Conservation (phyloP, 768 basidiomycete genomes). For the Boletus sp. region DNA sequence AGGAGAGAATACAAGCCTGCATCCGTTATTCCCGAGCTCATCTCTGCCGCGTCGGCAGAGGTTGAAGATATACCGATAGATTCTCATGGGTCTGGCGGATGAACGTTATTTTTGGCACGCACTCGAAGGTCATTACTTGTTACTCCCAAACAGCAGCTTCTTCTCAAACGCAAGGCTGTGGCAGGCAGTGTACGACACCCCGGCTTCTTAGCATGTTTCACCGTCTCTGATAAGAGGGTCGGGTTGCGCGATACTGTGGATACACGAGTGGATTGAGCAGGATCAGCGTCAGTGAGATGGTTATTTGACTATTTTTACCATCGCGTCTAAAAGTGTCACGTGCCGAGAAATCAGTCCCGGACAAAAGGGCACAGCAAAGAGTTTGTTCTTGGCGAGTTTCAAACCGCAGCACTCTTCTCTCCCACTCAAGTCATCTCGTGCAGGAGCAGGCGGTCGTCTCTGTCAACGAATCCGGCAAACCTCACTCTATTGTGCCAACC, state of each 20-base stretch:
- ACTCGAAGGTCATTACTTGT: background rate
- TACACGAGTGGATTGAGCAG: too few species aligned
- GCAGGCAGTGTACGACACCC: too few species aligned
- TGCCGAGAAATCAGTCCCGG: conserved; percentile 13
- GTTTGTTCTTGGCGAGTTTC: conserved; percentile 2
- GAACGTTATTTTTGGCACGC: too few species aligned
- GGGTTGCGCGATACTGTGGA: too few species aligned
- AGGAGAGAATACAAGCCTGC: background rate
- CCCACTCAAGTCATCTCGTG: background rate
- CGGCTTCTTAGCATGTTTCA: too few species aligned
- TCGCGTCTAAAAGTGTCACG: conserved; percentile 13
- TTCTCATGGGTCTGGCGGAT: background rate
- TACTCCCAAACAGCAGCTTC: background rate
- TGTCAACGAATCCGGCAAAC: background rate
- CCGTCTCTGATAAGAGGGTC: too few species aligned
- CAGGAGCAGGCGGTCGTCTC: conserved; percentile 1
- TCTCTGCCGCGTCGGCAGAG: background rate
- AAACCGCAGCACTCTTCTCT: background rate
- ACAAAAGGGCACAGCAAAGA: conserved; percentile 1
- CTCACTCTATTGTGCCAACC: background rate
- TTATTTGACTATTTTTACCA: too few species aligned
- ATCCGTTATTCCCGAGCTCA: background rate
- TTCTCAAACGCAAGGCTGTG: background rate
- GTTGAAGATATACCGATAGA: background rate
- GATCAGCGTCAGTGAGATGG: too few species aligned